A percentile compares a stretch with the other conserved stretches of the same genome.
Evolutionary conservation across 306 rosid genomes (phyloP).

Genomic region (Vicia sativa): DNA sequence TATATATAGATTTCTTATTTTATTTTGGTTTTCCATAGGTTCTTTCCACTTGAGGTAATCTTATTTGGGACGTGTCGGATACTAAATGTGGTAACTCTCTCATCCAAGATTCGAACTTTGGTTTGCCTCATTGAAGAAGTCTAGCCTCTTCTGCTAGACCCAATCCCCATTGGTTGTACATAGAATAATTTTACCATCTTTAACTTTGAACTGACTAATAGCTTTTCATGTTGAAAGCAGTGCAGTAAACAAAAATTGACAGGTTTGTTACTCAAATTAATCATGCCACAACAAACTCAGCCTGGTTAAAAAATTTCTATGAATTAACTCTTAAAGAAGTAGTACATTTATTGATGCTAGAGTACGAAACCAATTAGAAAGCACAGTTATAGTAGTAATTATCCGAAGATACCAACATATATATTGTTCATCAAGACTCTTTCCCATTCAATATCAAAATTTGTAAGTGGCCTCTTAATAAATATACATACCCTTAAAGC

Average conservation of each 20-base stretch:
- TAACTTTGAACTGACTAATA: slow-evolving; percentile 23
- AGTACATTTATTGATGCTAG: slow-evolving; percentile 15
- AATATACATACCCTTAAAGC: slow-evolving; percentile 80
- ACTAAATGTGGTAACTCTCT: no score
- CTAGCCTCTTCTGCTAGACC: no score
- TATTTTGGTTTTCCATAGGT: no score
- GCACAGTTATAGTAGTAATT: slow-evolving; percentile 19
- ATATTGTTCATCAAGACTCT: neutral
- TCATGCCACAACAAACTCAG: slow-evolving; percentile 13
- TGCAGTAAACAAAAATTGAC: neutral
- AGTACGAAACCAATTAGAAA: slow-evolving; percentile 15
- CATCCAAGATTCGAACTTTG: no score
- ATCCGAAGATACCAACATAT: neutral
- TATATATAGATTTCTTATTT: neutral
- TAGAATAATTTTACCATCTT: slow-evolving; percentile 18
- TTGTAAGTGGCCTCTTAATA: slow-evolving; percentile 3
- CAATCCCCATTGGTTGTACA: no score
- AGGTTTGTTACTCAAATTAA: slow-evolving; percentile 7
- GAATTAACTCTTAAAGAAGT: slow-evolving; percentile 7
- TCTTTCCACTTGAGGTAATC: no score
- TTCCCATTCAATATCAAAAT: slow-evolving; percentile 21
- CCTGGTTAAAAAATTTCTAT: slow-evolving; percentile 5
- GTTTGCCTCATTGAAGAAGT: no score
- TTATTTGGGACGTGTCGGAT: no score
- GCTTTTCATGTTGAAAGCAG: slow-evolving; percentile 18